Conservation (phyloP, 257 asterid species). For the Solanum ossicruentum region DNA sequence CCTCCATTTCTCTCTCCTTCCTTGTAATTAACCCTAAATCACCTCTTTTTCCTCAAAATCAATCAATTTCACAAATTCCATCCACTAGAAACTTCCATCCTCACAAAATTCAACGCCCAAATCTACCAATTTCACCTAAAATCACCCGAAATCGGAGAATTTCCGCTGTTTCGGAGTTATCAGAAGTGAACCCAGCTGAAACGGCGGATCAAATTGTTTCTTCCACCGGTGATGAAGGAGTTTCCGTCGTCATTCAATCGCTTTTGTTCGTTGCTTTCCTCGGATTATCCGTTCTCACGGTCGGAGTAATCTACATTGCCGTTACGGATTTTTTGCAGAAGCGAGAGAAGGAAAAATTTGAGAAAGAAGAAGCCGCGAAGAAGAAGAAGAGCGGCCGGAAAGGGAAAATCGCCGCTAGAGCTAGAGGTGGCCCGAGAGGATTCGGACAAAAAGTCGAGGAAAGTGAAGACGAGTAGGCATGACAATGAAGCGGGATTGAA, state of each 20-base stretch:
- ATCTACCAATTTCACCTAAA: not conserved
- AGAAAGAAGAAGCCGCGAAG: constrained; percentile 63
- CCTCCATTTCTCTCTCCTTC: not conserved
- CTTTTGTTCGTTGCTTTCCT: constrained; percentile 59
- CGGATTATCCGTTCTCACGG: constrained; percentile 64
- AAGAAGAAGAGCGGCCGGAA: constrained; percentile 43
- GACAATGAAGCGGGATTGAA: not conserved
- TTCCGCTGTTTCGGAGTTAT: not conserved
- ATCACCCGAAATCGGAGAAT: not conserved
- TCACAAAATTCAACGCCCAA: not conserved
- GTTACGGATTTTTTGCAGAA: constrained; percentile 81
- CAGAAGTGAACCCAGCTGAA: constrained; percentile 3
- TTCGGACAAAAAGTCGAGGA: constrained; percentile 69
- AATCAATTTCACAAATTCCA: not conserved
- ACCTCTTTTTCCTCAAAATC: not conserved
- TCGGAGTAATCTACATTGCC: constrained; percentile 79
- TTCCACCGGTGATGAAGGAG: constrained; percentile 26
- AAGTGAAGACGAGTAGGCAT: constrained; percentile 8
- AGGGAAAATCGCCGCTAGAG: constrained; percentile 30
- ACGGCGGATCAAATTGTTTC: constrained; percentile 36
- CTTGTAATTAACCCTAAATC: not conserved
- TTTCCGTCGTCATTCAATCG: constrained; percentile 22
- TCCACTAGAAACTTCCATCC: not conserved
- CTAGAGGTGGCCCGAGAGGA: constrained; percentile 64
- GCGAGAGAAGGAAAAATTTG: constrained; percentile 67